Conservation (phyloP, 768 basidiomycete genomes). For the Leccinellum albellum region DNA sequence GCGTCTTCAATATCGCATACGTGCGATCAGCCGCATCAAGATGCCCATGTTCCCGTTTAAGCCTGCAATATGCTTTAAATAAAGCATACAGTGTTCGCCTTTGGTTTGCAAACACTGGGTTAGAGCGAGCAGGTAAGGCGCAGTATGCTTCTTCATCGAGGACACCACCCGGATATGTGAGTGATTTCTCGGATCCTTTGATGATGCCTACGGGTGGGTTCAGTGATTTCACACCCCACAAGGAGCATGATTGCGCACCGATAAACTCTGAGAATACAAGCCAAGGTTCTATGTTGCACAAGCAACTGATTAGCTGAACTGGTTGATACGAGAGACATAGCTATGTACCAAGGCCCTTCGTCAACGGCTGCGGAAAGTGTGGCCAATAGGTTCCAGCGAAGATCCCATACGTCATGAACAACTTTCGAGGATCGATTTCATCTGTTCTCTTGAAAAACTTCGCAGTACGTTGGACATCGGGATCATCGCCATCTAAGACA, state of each 20-base stretch:
- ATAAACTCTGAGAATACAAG: constrained; percentile 65
- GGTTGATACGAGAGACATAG: neutral
- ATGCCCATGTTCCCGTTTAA: constrained; percentile 41
- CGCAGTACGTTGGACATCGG: constrained; percentile 1
- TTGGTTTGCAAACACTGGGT: constrained; percentile 51
- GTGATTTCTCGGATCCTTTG: constrained; percentile 59
- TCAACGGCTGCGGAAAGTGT: constrained; percentile 48
- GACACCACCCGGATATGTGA: constrained; percentile 33
- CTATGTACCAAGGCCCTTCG: constrained; percentile 30
- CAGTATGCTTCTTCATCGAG: constrained; percentile 46
- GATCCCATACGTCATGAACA: constrained; percentile 41
- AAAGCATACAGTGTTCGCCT: constrained; percentile 48
- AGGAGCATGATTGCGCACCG: constrained; percentile 36
- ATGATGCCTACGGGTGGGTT: constrained; percentile 45
- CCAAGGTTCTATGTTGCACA: constrained; percentile 40
- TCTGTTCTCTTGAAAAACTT: constrained; percentile 14
- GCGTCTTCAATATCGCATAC: constrained; percentile 41
- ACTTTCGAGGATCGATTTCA: constrained; percentile 18
- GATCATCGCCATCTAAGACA: constrained; percentile 7
- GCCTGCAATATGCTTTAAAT: constrained; percentile 49
- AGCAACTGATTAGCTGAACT: neutral
- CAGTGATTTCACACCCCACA: neutral
- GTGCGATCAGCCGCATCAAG: constrained; percentile 64
- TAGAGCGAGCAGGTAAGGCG: constrained; percentile 46
- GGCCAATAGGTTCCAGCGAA: constrained; percentile 58